Evolutionary conservation across 306 rosid species (phyloP).

Genomic region (Vigna mungo): DNA sequence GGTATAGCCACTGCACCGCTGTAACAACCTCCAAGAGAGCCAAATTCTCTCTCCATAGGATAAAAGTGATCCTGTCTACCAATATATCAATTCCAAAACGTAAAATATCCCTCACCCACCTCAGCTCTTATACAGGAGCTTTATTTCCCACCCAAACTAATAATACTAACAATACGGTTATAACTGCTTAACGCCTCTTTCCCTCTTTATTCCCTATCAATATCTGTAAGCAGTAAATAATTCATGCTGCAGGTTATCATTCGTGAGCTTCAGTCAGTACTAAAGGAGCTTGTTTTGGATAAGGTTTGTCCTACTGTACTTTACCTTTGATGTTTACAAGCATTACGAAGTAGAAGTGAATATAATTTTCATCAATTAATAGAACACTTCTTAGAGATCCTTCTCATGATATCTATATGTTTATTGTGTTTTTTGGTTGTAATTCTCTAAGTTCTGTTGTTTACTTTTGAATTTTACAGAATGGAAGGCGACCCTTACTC

Average conservation of each 20-base stretch:
- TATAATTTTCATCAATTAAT: conserved; percentile 22
- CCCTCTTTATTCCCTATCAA: no score
- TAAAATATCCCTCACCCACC: no score
- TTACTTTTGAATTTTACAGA: conserved; percentile 60
- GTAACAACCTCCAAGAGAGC: no score
- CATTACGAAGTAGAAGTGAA: conserved; percentile 24
- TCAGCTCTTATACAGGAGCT: no score
- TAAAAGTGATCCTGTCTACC: no score
- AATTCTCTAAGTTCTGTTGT: conserved; percentile 31
- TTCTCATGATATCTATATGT: conserved; percentile 14
- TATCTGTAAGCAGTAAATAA: conserved; percentile 33
- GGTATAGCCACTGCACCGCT: no score
- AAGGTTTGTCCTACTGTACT: conserved; percentile 65
- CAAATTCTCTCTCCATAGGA: no score
- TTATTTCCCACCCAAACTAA: no score
- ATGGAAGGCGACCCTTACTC: conserved; percentile 76
- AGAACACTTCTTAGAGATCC: not conserved
- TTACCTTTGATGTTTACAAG: conserved; percentile 7
- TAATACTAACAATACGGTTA: no score
- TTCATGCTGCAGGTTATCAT: conserved; percentile 69
- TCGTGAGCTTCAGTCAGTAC: conserved; percentile 65
- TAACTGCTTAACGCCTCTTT: no score
- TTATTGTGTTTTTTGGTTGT: conserved; percentile 9
- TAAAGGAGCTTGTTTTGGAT: conserved; percentile 79
- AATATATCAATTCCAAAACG: no score